phyloP scores from a whole-genome alignment of 495 filamentous ascomycete genomes.

The Penicillium simplicissimum region DNA sequence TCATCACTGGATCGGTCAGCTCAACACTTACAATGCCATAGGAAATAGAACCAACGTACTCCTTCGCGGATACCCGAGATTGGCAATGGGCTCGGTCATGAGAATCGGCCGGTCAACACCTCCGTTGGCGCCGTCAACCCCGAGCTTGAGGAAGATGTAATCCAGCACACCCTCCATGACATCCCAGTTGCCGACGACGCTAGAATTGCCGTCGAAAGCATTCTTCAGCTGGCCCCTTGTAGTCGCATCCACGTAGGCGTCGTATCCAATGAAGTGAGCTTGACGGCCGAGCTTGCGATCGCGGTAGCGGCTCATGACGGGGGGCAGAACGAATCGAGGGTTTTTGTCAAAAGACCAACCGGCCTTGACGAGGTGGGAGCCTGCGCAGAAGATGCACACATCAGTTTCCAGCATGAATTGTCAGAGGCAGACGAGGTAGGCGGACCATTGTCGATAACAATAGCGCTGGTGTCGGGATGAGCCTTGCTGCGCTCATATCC shows the following conservation, averaged over 20 bases:
- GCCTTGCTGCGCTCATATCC: conserved; percentile 63
- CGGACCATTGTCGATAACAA: conserved; percentile 97
- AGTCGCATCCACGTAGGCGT: conserved; percentile 91
- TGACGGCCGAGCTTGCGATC: conserved; percentile 89
- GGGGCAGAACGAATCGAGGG: conserved; percentile 78
- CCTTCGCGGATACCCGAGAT: conserved; percentile 79
- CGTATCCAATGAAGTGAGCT: conserved; percentile 85
- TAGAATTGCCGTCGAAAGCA: conserved; percentile 86
- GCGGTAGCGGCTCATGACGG: conserved; percentile 89
- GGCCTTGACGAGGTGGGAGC: conserved; percentile 83
- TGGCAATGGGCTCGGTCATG: conserved; percentile 95
- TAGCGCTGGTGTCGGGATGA: conserved; percentile 62
- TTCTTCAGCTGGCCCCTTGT: conserved; percentile 86
- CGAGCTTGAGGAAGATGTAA: conserved; percentile 89
- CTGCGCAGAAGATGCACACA: conserved; percentile 42
- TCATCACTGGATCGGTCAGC: conserved; percentile 70
- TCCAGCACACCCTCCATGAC: conserved; percentile 92
- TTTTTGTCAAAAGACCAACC: conserved; percentile 89
- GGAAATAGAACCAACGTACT: conserved; percentile 53
- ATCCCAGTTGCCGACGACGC: conserved; percentile 95
- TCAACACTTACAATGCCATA: neutral
- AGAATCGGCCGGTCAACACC: conserved; percentile 82
- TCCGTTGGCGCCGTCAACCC: conserved; percentile 72
- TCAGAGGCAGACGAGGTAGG: neutral
- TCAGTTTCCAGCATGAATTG: neutral